Evolutionary conservation across 768 basidiomycete species (phyloP), one percentile per base, ranked within the genome.

Genomic region (Mycena leptocephala): DNA sequence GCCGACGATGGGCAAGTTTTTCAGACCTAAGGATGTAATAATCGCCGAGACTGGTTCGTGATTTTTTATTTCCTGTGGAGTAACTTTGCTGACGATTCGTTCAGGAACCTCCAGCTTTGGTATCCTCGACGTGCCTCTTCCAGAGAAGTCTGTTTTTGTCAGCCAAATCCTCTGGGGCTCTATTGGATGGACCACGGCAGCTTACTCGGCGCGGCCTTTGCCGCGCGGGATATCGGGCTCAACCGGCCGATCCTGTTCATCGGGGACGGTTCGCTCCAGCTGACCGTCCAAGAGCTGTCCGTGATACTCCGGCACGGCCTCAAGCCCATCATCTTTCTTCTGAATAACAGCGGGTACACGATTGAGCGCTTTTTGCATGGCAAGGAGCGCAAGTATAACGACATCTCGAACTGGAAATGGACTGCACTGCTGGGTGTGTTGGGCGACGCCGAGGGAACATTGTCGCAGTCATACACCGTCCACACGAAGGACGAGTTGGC

Each of bases 81-180:
- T 20, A 41, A 0, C 30, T n/a, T 39, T 6, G 16, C 16, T 16
- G 28, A 39, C 6, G 39, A 5, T 39, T 16, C n/a, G 39, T 5
- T 51, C 58, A 90, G 92, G 94, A 5, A 97, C 96, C 0, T 92
- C 95, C 16, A 93, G 88, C 75, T 98, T 98, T 82, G 97, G 97
- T 56, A 90, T 98, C 59, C 82, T 97, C 48, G 95, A 96, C 75
- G 89, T 96, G 35, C 92, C 93, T 2, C 85, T 98, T 14, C 97
- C 97, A 0, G 88, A 91, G n/a, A 88, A 91, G 56, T 86, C 93
- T 0, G 83, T 92, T 6, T 92, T 94, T 72, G 75, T 96, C 46
- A 91, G 89, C 75, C 96, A 97, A 84, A 92, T 98, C 64, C 85
- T 98, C 7, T 98, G 95, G 93, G 97, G 97, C 63, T 94, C 94